A percentile compares a stretch with the other conserved stretches of the same genome.
Conservation (phyloP, 768 basidiomycete species). For the Neoboletus subvelutipes region DNA sequence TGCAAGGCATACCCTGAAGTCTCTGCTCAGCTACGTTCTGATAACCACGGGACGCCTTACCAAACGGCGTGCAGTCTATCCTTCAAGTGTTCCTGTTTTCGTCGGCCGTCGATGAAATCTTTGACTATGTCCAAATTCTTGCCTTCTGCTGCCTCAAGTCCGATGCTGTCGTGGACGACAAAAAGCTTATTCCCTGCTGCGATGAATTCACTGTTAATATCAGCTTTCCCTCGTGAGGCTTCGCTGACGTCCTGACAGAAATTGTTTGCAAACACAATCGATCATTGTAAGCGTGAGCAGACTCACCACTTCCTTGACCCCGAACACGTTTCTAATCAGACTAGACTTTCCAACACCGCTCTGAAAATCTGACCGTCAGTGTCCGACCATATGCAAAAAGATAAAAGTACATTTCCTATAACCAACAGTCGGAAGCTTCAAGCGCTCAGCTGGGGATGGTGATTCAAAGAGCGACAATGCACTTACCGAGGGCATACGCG, state of each 20-base stretch:
- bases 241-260: not conserved
- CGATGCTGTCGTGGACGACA: not conserved
- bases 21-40: not conserved
- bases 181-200: not conserved
- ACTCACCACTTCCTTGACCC: not conserved
- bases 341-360: not conserved
- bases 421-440: not conserved
- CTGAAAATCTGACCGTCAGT: not conserved
- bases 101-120: not conserved
- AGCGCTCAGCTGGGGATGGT: not conserved
- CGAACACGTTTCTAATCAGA: not conserved
- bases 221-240: not conserved
- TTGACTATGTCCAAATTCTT: not conserved
- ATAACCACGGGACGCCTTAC: not conserved
- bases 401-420: not conserved
- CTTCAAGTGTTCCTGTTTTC: not conserved
- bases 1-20: not conserved
- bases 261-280: not conserved
- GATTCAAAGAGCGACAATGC: not conserved
- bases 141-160: not conserved
- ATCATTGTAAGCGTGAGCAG: too few species aligned
- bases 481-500: not conserved
- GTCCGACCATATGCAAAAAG: not conserved
- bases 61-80: not conserved
- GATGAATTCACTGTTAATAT: not conserved